phyloP scores from a whole-genome alignment of 257 asterid genomes.

The Mentha longifolia region DNA sequence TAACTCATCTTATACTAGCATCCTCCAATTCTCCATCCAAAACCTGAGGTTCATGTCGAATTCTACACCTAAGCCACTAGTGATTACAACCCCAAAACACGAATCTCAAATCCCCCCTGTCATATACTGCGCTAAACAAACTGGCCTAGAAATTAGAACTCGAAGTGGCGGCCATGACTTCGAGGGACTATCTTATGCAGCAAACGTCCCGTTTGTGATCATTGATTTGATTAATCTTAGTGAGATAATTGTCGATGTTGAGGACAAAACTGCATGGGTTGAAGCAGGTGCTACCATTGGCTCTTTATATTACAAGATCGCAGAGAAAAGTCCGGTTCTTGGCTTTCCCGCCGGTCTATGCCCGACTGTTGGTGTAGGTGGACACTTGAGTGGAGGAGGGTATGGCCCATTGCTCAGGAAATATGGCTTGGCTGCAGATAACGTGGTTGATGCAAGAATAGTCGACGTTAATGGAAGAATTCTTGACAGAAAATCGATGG shows the following conservation, averaged over 20 bases:
- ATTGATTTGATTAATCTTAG: background rate
- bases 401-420: background rate
- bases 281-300: background rate
- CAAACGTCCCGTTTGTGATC: background rate
- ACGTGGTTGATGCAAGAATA: conserved; percentile 26
- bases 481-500: conserved; percentile 16
- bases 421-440: conserved; percentile 28
- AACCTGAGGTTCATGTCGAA: conserved; percentile 1
- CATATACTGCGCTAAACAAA: background rate
- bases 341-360: background rate
- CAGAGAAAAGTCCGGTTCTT: background rate
- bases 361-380: background rate
- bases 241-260: background rate
- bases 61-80: background rate
- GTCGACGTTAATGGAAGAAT: conserved; percentile 20
- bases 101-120: conserved; percentile 4
- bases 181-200: conserved; percentile 11
- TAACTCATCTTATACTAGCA: background rate
- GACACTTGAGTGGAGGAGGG: no score
- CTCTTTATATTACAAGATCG: background rate
- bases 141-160: conserved; percentile 6
- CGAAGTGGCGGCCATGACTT: conserved; percentile 9
- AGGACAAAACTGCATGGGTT: conserved; percentile 28
- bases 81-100: background rate
- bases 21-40: conserved; percentile 6